Percentiles rank a stretch among this genome's conserved stretches.
These are phyloP conservation scores for Auriscalpium vulgare DNA, from an alignment of 768 basidiomycete genomes.

Conservation along the genomic window DNA sequence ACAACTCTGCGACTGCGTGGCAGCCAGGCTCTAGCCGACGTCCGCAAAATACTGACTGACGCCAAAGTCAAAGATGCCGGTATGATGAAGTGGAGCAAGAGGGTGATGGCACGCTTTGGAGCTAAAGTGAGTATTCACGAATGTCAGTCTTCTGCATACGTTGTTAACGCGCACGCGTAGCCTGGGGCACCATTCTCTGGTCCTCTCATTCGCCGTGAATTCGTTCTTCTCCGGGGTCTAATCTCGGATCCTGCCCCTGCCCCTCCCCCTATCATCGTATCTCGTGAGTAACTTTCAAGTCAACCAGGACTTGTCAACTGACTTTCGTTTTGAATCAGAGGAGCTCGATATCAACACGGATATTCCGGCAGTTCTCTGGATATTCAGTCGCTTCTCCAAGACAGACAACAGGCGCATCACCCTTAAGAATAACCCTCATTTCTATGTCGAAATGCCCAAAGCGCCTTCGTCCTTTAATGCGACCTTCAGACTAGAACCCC, in stretches of 20 bases:
- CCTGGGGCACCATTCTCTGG: neutral
- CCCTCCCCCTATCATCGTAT: neutral
- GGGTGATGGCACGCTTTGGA: no score
- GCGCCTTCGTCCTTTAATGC: neutral
- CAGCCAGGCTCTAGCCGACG: no score
- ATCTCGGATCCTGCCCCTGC: neutral
- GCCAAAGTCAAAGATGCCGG: no score
- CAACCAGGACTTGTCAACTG: neutral
- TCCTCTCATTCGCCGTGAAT: neutral
- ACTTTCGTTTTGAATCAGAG: neutral
- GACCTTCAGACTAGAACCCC: neutral
- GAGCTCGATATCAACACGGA: neutral
- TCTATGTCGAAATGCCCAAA: neutral
- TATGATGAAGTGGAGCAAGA: no score
- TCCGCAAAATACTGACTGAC: no score
- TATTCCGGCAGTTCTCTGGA: conserved; percentile 5
- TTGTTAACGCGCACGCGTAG: neutral
- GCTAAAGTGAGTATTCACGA: no score
- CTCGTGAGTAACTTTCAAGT: neutral
- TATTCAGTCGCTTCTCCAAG: conserved; percentile 1
- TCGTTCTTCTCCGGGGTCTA: neutral
- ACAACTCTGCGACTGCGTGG: no score
- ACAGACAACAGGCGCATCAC: neutral
- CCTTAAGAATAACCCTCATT: conserved; percentile 6
- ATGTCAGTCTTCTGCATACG: no score